Percentiles rank a stretch among this genome's conserved stretches.
phyloP scores from a whole-genome alignment of 495 filamentous ascomycete species.

The Penicillium crystallinum region DNA sequence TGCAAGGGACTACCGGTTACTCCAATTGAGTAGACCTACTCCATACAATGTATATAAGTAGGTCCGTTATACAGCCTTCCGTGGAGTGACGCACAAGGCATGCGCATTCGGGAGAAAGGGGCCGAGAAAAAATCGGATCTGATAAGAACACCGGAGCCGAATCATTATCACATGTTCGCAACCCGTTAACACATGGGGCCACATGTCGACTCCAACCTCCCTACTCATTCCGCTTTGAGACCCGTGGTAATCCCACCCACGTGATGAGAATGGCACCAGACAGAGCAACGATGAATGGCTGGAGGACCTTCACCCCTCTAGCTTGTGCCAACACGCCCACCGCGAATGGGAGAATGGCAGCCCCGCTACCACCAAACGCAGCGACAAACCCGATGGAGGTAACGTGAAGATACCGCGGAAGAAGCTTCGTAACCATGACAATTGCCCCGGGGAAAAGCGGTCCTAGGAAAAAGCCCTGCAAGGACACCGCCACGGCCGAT shows the following conservation, averaged over 20 bases:
- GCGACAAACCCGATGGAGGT: constrained; percentile 77
- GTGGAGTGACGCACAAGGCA: too few species aligned
- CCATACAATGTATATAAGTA: too few species aligned
- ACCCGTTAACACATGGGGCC: too few species aligned
- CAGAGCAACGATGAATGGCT: constrained; percentile 69
- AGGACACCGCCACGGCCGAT: constrained; percentile 60
- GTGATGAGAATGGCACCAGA: constrained; percentile 52
- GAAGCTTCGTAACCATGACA: constrained; percentile 73
- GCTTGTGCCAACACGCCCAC: constrained; percentile 80
- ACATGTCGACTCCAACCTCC: too few species aligned
- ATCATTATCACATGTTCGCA: constrained; percentile 1
- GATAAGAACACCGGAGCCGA: constrained; percentile 1
- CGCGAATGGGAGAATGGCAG: constrained; percentile 76
- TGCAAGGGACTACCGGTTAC: too few species aligned
- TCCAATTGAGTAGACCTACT: too few species aligned
- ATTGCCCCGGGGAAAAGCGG: constrained; percentile 69
- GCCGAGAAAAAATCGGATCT: constrained; percentile 5
- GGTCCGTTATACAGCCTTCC: too few species aligned
- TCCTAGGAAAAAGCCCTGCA: constrained; percentile 69
- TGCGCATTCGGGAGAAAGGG: not conserved
- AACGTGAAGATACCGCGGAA: constrained; percentile 74
- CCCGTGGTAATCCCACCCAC: constrained; percentile 47
- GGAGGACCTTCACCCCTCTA: constrained; percentile 71
- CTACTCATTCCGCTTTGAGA: constrained; percentile 18
- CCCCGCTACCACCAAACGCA: constrained; percentile 74